Base-by-base conservation (phyloP, 345 rosid species). In the Rubroshorea leprosula region DNA sequence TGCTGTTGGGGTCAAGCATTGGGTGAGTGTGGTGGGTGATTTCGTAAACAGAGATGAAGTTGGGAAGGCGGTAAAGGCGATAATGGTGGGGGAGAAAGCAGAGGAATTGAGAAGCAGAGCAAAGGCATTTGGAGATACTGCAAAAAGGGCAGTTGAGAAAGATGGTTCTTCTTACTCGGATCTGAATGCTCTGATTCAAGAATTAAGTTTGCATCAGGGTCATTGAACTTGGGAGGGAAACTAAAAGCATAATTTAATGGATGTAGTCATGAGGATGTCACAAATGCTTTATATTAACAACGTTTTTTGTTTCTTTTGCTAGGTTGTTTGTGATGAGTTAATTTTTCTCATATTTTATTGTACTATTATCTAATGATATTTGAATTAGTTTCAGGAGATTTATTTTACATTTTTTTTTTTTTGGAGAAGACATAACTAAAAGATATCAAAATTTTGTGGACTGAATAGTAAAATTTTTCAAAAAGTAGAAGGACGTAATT, bases 21-120 rank as follows among this genome's bases (percentile, higher is more conserved):
- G 77, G 70, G 44, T 39, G 18, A 39, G 12, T 15, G 0, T n/a
- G 4, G 48, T 0, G 4, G 71, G 82, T 7, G 74, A 71, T n/a
- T 29, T 60, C 19, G 65, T 83, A 21, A 59, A 56, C 29, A 75
- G 73, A 11, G 83, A 72, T 16, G 56, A 58, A 10, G 51, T 87
- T 14, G 69, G 63, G 21, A 71, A 18, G 64, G 89, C 80, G 0
- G 67, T 76, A 26, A 74, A 10, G 54, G 66, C 66, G 23, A 47
- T 86, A 2, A 78, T 73, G 80, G 64, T 27, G 19, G 83, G 84
- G 72, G n/a, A n/a, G n/a, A n/a, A n/a, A n/a, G n/a, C n/a, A n/a
- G n/a, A n/a, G n/a, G n/a, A n/a, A n/a, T n/a, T 69, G 67, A 76
- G 82, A 31, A 44, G 62, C 39, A 67, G 69, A 55, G 72, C 68